phyloP scores from a whole-genome alignment of 148 eudicot species.

The Nepenthes gracilis region DNA sequence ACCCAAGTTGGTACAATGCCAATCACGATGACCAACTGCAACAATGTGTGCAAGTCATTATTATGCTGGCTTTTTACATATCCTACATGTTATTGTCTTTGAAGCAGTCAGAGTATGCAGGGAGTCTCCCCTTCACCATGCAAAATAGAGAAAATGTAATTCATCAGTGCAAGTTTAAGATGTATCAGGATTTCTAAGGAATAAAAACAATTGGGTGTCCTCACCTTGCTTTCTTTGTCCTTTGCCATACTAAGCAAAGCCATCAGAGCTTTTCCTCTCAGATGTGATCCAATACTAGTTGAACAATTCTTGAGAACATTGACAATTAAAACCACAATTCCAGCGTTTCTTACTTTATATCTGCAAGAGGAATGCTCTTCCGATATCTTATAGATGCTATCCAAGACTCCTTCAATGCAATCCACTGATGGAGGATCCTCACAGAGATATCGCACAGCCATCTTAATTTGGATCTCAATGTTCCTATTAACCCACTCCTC shows the following conservation, averaged over 20 bases:
- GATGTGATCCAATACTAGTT: constrained; percentile 23
- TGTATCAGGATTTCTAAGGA: neutral
- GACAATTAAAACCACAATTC: constrained; percentile 28
- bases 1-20: no score
- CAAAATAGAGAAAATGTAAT: no score
- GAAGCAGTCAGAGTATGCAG: no score
- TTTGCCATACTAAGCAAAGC: constrained; percentile 49
- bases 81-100: no score
- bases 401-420: constrained; percentile 29
- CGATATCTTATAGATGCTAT: constrained; percentile 35
- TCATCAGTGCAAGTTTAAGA: neutral
- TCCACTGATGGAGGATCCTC: constrained; percentile 29
- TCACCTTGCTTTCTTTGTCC: constrained; percentile 67
- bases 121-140: no score
- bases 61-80: no score
- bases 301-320: constrained; percentile 31
- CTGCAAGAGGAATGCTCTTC: constrained; percentile 48
- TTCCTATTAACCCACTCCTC: constrained; percentile 67
- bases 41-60: no score
- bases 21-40: no score
- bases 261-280: constrained; percentile 55
- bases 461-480: constrained; percentile 47
- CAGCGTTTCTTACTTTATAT: constrained; percentile 47
- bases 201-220: constrained; percentile 2
- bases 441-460: constrained; percentile 34